These are phyloP conservation scores for Penicillium sp. DNA, from an alignment of 2,329 filamentous ascomycete species.

Conservation along the genomic window DNA sequence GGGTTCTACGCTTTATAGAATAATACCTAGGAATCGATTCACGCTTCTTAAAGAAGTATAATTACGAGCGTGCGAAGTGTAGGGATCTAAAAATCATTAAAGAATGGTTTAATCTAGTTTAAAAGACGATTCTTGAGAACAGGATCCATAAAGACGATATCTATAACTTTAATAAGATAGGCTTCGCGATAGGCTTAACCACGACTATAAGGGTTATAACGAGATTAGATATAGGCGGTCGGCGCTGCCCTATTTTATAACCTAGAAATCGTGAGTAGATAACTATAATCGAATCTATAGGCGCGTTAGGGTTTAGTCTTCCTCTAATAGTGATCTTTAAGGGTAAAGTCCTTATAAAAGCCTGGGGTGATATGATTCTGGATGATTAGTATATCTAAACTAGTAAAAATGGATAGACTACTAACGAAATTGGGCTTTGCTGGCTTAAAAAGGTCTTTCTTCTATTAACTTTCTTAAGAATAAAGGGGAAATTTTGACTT, in stretches of 20 bases:
- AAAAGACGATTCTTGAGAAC: background rate
- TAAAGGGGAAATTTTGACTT: background rate
- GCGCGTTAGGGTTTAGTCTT: background rate
- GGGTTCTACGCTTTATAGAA: background rate
- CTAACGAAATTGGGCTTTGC: too few species aligned
- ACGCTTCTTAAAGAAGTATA: too few species aligned
- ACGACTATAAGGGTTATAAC: background rate
- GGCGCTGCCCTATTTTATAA: slow-evolving; percentile 5
- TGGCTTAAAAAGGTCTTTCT: too few species aligned
- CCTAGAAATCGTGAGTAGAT: slow-evolving; percentile 1
- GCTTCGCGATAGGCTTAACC: slow-evolving; percentile 2
- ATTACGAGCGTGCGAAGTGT: too few species aligned
- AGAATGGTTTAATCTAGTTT: background rate
- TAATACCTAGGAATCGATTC: background rate
- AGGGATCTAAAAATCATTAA: background rate
- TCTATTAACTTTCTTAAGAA: too few species aligned
- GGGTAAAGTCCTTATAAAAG: background rate
- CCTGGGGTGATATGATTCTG: too few species aligned
- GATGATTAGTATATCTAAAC: too few species aligned
- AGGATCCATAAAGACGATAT: background rate
- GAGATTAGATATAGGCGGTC: background rate
- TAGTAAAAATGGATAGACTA: too few species aligned
- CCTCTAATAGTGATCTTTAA: too few species aligned
- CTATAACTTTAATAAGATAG: slow-evolving; percentile 2
- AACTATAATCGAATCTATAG: background rate